Evolutionary conservation across 495 filamentous ascomycete genomes (phyloP).

Genomic region (Geoglossum glabrum): DNA sequence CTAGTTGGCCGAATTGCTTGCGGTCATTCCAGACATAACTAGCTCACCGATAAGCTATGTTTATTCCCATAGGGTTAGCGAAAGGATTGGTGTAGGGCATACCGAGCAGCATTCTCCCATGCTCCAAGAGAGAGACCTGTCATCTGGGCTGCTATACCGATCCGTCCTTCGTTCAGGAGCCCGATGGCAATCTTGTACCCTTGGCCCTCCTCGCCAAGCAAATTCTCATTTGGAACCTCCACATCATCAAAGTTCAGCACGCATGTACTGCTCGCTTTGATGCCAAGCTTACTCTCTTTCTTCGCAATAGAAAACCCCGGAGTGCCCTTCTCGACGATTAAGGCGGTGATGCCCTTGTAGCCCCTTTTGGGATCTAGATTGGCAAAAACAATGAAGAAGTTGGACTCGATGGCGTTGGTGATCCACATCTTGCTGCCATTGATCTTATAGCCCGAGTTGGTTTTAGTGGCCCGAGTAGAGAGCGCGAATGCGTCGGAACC

Average conservation of each 20-base stretch:
- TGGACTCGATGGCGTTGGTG: slow-evolving; percentile 84
- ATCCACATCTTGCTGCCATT: slow-evolving; percentile 99
- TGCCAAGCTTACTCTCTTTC: slow-evolving; percentile 99
- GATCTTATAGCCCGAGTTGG: slow-evolving; percentile 62
- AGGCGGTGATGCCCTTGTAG: slow-evolving; percentile 92
- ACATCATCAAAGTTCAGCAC: slow-evolving; percentile 97
- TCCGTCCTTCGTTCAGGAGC: slow-evolving; percentile 90
- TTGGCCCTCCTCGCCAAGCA: slow-evolving; percentile 72
- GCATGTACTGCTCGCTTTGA: slow-evolving; percentile 86
- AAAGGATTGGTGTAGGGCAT: slow-evolving; percentile 14
- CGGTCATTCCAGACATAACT: slow-evolving; percentile 92
- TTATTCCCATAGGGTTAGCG: not conserved
- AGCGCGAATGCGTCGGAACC: slow-evolving; percentile 94
- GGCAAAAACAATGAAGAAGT: slow-evolving; percentile 94
- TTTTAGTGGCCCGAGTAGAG: slow-evolving; percentile 63
- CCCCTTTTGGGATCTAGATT: slow-evolving; percentile 75
- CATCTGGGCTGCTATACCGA: slow-evolving; percentile 98
- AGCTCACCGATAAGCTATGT: not conserved
- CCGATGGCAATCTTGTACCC: slow-evolving; percentile 97
- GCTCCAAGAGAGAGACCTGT: slow-evolving; percentile 88
- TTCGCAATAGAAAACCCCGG: slow-evolving; percentile 90
- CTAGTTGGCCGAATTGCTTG: slow-evolving; percentile 81
- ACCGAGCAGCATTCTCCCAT: slow-evolving; percentile 86
- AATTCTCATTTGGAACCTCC: slow-evolving; percentile 64
- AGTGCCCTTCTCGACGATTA: slow-evolving; percentile 78